Evolutionary conservation across 2,329 filamentous ascomycete genomes (phyloP), one percentile per base, ranked within the genome.

Genomic region (Colletotrichum cordylinicola): DNA sequence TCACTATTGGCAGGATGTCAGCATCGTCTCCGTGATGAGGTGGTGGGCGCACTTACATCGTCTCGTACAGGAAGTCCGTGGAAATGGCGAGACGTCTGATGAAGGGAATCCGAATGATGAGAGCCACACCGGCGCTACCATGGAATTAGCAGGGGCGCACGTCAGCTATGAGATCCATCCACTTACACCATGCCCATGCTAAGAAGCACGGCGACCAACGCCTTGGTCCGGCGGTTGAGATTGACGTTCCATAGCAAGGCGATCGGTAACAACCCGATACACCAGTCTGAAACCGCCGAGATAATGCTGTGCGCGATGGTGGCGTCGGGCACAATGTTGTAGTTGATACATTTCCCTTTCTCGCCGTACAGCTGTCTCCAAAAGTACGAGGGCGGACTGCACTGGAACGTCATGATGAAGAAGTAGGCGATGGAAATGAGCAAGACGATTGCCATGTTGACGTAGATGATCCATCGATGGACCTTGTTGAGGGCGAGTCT

Each of bases 161-260:
- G n/a, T 16, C 2, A 29, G 12, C 8, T 8, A 2, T 8, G 8
- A 8, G 62, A 35, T 31, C 4, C 15, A 4, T 13, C 39, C 7
- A 80, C 84, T 80, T 81, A 90, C 88, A 90, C 80, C 74, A 89
- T 85, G 15, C 86, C 89, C 82, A 91, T 86, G 55, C 87, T 84
- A 4, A 91, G 80, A 64, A 91, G 85, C 4, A 86, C 78, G 6
- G 85, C 86, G 33, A 91, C 83, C 18, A 86, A 82, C 8, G 86
- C 68, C 78, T 90, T 90, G 5, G 86, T 88, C 48, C 84, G 83
- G 52, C 80, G 80, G 56, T 86, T 87, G 82, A 91, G 88, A 73
- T 88, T 85, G 43, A 90, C 83, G 24, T 86, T 82, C 87, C 88
- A 90, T 0, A 91, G 82, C 52, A 91, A 85, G 15, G 86, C 85